Base-by-base conservation (phyloP, 345 rosid genomes). In the Eucalyptus lansdowneana region DNA sequence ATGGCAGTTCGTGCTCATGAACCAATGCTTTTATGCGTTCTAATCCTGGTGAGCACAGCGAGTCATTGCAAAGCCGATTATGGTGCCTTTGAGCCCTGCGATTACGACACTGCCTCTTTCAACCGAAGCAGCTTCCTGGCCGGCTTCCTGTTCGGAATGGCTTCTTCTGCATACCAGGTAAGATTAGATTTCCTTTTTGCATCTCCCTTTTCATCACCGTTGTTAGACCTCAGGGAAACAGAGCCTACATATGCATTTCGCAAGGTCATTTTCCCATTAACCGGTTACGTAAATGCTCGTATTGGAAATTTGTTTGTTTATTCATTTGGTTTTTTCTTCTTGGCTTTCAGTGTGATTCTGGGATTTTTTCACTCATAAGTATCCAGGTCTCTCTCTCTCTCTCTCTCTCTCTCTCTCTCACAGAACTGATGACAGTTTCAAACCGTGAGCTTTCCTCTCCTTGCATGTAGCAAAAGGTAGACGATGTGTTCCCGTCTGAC, bases 91-190 rank as follows among this genome's bases (percentile, higher is more conserved):
- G 25, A 50, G 51, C 22, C 50, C 14, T 15, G 21, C 54, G 22
- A 67, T 31, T 88, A 88, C 47, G 14, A 83, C 80, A 83, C 87
- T 51, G 54, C 4, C 13, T 2, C 14, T 80, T 34, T 89, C 40
- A 89, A 89, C 45, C 87, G 91, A 27, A 86, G 89, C 80, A 90
- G 89, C 45, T 92, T 92, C 45, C 91, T 88, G 2, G 53, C 45
- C 14, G 89, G 89, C 9, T 92, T 92, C 72, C 45, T 88, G 29
- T 92, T 92, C 10, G 89, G 93, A n/a, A 87, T 91, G 8, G 92
- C 91, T 9, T 81, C 91, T 29, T 88, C 92, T 50, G 85, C 92
- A 13, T 92, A 89, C 87, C 93, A 92, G 90, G 93, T 88, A 51
- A 51, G n/a, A n/a, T 15, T 14, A n/a, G 76, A 67, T 14, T 17